These are phyloP conservation scores for Phytophthora sansomeana DNA, from an alignment of 352 stramenopile species.

Conservation along the genomic window DNA sequence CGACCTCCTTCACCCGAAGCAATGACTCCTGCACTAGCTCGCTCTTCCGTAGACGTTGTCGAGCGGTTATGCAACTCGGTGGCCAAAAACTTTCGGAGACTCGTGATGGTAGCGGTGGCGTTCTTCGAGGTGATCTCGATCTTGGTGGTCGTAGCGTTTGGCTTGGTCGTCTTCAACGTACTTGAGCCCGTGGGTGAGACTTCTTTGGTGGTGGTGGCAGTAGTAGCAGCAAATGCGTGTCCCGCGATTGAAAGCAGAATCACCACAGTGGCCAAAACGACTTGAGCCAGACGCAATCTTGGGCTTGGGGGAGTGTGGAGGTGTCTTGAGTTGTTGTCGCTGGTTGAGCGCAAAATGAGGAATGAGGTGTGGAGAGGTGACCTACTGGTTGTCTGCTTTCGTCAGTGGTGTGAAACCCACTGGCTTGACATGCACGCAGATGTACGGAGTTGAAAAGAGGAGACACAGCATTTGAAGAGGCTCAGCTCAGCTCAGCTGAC, in stretches of 20 bases:
- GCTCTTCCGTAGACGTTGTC: slow-evolving; percentile 34
- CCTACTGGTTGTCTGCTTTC: background rate
- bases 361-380: slow-evolving; percentile 12
- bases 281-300: slow-evolving; percentile 22
- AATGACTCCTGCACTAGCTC: slow-evolving; percentile 8
- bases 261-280: no score
- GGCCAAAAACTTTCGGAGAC: no score
- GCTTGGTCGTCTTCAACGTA: slow-evolving; percentile 13
- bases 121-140: no score
- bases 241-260: slow-evolving; percentile 11
- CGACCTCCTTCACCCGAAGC: slow-evolving; percentile 16
- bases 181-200: background rate
- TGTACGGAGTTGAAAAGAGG: no score
- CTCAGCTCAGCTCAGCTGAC: slow-evolving; percentile 4
- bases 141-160: slow-evolving; percentile 8
- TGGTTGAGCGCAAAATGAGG: slow-evolving; percentile 14
- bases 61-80: no score
- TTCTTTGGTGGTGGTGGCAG: slow-evolving; percentile 14
- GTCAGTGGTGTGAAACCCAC: no score
- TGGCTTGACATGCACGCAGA: background rate
- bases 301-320: background rate
- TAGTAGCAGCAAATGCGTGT: slow-evolving; percentile 4
- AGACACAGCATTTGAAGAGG: slow-evolving; percentile 13
- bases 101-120: no score
- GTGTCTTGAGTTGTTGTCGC: background rate